These are phyloP conservation scores for Plasmodium yoelii DNA, from an alignment of 169 alveolate genomes.

Conservation along the genomic window DNA sequence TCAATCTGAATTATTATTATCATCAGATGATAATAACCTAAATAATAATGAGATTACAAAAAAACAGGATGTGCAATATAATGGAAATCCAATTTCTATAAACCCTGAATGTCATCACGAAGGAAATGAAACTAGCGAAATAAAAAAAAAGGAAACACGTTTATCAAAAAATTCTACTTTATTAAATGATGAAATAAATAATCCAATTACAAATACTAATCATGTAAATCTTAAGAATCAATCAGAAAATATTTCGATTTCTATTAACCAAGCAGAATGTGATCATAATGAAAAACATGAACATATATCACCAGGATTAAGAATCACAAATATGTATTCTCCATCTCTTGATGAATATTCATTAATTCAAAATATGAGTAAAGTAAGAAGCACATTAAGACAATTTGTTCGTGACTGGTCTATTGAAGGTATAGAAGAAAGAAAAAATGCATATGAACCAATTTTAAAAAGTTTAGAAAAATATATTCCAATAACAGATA, in stretches of 20 bases:
- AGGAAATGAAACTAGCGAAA: neutral
- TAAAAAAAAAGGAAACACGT: no score
- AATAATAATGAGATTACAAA: neutral
- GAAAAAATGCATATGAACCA: constrained; percentile 95
- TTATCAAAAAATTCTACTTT: no score
- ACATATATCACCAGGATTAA: constrained; percentile 44
- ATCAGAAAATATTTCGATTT: neutral
- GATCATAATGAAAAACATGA: neutral
- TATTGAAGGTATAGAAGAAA: constrained; percentile 93
- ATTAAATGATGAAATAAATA: neutral
- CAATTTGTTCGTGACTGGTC: constrained; percentile 97
- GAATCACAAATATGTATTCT: constrained; percentile 34
- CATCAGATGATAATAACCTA: neutral
- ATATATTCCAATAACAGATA: constrained; percentile 84
- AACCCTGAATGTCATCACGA: neutral
- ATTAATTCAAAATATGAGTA: constrained; percentile 52
- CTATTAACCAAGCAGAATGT: neutral
- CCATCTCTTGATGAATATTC: constrained; percentile 48
- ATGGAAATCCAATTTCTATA: neutral
- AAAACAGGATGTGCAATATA: neutral
- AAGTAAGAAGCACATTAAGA: constrained; percentile 94
- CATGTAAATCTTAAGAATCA: neutral
- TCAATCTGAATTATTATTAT: neutral
- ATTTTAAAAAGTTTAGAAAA: constrained; percentile 91
- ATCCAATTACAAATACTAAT: neutral